Evolutionary conservation across 1,139 yeast species (phyloP).

Genomic region (Protomyces inouyei): DNA sequence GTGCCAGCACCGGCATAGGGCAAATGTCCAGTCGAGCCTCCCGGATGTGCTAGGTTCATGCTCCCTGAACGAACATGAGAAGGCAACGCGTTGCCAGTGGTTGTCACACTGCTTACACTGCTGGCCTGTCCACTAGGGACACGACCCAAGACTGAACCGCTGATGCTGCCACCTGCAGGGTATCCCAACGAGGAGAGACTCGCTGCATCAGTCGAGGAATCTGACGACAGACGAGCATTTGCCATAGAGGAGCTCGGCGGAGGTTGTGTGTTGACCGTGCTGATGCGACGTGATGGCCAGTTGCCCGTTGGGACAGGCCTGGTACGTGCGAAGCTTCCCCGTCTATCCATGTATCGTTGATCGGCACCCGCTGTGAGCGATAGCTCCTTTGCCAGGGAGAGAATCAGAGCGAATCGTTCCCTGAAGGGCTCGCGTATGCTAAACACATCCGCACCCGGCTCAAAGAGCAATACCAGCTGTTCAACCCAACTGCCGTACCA

Average conservation of each 20-base stretch:
- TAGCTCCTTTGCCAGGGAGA: background rate
- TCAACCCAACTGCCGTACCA: constrained; percentile 18
- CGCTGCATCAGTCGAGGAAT: background rate
- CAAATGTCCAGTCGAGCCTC: background rate
- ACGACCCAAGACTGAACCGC: background rate
- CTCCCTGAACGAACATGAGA: background rate
- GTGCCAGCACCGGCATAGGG: background rate
- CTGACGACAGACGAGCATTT: background rate
- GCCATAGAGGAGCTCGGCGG: background rate
- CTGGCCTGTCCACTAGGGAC: background rate
- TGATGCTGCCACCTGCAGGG: background rate
- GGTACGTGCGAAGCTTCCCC: background rate
- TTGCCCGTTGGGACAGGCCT: background rate
- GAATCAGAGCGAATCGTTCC: background rate
- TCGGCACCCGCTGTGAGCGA: background rate
- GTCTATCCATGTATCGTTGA: background rate
- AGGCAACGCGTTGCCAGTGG: background rate
- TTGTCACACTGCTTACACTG: background rate
- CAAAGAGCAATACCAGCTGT: background rate
- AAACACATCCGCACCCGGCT: background rate
- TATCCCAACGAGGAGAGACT: background rate
- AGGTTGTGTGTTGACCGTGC: background rate
- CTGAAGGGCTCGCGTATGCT: background rate
- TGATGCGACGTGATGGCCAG: background rate
- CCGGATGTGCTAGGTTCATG: background rate